Evolutionary conservation across 179 eudicot genomes (phyloP).

Genomic region (Nepenthes alata): DNA sequence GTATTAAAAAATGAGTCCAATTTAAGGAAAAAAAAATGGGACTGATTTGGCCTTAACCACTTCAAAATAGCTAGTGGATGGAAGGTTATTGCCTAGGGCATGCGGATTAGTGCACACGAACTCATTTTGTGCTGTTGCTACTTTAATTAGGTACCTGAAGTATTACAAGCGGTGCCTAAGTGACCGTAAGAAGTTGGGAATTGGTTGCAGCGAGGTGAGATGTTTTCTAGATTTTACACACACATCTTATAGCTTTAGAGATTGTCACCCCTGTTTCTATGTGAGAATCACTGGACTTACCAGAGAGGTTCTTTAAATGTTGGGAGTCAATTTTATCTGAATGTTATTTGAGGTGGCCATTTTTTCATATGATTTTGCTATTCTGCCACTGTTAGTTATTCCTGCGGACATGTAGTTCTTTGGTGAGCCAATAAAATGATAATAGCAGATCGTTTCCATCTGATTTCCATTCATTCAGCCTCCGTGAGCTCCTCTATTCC

Average conservation of each 20-base stretch:
- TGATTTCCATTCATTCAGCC: too few relatives aligned
- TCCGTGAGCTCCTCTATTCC: too few relatives aligned
- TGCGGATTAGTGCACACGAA: neutral
- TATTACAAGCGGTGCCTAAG: constrained; percentile 66
- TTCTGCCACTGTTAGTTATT: neutral
- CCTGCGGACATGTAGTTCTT: too few relatives aligned
- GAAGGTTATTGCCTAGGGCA: neutral
- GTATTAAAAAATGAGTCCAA: too few relatives aligned
- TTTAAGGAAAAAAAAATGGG: too few relatives aligned
- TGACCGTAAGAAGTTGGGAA: constrained; percentile 76
- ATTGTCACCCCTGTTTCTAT: neutral
- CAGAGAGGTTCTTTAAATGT: neutral
- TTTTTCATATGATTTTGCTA: neutral
- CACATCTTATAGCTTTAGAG: neutral
- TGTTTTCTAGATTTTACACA: neutral
- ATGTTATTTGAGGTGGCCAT: neutral
- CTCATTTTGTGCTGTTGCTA: constrained; percentile 10
- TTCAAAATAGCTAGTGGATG: neutral
- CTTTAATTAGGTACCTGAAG: constrained; percentile 57
- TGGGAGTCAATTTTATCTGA: neutral
- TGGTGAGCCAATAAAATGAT: too few relatives aligned
- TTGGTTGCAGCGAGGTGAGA: constrained; percentile 87
- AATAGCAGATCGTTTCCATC: too few relatives aligned
- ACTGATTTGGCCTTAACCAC: too few relatives aligned
- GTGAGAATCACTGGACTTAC: neutral